Percentiles rank a stretch among this genome's conserved stretches.
phyloP scores from a whole-genome alignment of 2,329 filamentous ascomycete genomes.

The Dactylellina parvicollis region DNA sequence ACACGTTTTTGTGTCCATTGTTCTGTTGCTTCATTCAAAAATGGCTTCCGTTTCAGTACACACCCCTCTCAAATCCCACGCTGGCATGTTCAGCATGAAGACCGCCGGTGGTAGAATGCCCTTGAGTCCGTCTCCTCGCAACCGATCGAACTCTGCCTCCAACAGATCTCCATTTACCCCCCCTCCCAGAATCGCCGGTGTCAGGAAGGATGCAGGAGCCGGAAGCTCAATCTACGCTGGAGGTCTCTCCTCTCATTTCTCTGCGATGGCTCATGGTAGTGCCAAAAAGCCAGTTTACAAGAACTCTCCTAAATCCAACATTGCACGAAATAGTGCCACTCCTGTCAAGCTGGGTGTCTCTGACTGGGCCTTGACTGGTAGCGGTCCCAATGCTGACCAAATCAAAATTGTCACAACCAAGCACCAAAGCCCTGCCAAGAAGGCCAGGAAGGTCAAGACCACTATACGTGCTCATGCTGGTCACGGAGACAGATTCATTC shows the following conservation, averaged over 20 bases:
- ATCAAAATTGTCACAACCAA: slow-evolving; percentile 58
- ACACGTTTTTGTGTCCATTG: slow-evolving; percentile 28
- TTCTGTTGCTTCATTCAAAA: slow-evolving; percentile 60
- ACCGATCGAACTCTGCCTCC: slow-evolving; percentile 68
- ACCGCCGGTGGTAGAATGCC: slow-evolving; percentile 95
- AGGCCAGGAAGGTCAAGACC: slow-evolving; percentile 73
- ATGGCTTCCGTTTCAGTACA: slow-evolving; percentile 88
- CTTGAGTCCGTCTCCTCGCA: slow-evolving; percentile 86
- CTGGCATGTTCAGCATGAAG: slow-evolving; percentile 88
- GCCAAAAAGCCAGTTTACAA: slow-evolving; percentile 66
- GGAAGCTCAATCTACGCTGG: slow-evolving; percentile 68
- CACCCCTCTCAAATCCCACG: slow-evolving; percentile 94
- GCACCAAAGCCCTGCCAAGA: slow-evolving; percentile 68
- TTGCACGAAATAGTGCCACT: slow-evolving; percentile 74
- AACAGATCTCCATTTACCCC: slow-evolving; percentile 82
- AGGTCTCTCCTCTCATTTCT: slow-evolving; percentile 65
- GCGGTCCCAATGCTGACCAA: slow-evolving; percentile 66
- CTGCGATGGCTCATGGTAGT: slow-evolving; percentile 42
- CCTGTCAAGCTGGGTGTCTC: slow-evolving; percentile 89
- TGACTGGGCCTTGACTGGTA: slow-evolving; percentile 89
- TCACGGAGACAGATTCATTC: slow-evolving; percentile 88
- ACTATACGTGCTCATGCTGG: slow-evolving; percentile 74
- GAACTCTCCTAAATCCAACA: slow-evolving; percentile 91
- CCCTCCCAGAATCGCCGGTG: slow-evolving; percentile 59
- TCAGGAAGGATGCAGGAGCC: slow-evolving; percentile 73